Evolutionary conservation across 768 basidiomycete species (phyloP).

Genomic region (Auriscalpium orientale): DNA sequence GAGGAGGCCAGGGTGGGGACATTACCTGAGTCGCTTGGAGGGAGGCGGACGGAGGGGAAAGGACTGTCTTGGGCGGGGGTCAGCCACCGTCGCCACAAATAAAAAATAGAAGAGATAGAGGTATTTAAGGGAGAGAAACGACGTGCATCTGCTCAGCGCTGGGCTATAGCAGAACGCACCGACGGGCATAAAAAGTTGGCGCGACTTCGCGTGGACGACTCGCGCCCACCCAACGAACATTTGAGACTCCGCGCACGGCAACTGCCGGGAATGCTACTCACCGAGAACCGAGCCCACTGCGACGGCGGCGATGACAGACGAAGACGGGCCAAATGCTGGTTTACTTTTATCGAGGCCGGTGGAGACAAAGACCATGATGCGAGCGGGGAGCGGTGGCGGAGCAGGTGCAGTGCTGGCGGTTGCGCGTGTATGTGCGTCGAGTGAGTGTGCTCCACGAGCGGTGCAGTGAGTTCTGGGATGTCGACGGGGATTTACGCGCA

Average conservation of each 20-base stretch:
- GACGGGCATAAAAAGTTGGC: neutral
- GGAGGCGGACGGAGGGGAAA: neutral
- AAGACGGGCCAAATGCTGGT: no score
- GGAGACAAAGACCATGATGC: no score
- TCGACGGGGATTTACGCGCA: no score
- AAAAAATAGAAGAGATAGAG: neutral
- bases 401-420: no score
- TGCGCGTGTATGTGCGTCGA: no score
- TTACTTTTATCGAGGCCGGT: no score
- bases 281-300: neutral
- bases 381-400: no score
- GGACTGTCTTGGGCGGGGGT: neutral
- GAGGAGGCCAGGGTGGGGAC: neutral
- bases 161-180: neutral
- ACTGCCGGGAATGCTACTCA: neutral
- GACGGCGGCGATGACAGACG: no score
- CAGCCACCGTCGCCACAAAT: constrained; percentile 1
- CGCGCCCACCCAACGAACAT: neutral
- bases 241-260: neutral
- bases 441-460: no score
- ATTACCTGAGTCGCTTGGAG: constrained; percentile 2
- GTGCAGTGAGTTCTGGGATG: no score
- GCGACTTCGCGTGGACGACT: neutral
- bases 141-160: constrained; percentile 3
- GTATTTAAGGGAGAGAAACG: neutral